These are phyloP conservation scores for Glaciozyma martinii DNA, from an alignment of 768 basidiomycete species.

Conservation along the genomic window DNA sequence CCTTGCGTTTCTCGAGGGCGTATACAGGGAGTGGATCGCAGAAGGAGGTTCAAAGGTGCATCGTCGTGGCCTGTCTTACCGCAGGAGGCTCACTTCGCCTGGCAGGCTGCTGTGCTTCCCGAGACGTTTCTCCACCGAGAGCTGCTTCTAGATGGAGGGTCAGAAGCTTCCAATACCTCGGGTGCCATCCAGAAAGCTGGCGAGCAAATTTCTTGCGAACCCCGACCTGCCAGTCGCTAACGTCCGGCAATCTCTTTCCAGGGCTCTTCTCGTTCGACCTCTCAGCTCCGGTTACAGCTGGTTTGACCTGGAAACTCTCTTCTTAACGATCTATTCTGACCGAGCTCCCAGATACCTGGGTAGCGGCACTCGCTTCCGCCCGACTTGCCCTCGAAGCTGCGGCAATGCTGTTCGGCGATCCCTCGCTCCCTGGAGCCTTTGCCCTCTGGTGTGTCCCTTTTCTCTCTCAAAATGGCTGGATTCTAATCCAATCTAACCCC, in stretches of 20 bases:
- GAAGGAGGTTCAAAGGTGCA: constrained; percentile 36
- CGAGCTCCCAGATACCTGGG: constrained; percentile 35
- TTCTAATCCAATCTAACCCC: not conserved
- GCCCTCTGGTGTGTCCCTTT: constrained; percentile 10
- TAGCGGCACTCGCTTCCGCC: constrained; percentile 37
- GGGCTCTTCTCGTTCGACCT: constrained; percentile 40
- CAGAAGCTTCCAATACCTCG: constrained; percentile 8
- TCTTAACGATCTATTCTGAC: no score
- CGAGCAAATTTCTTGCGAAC: not conserved
- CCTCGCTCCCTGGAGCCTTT: not conserved
- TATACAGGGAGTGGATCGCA: constrained; percentile 37
- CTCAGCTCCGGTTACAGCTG: constrained; percentile 37
- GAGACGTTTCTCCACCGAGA: constrained; percentile 38
- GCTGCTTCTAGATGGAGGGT: constrained; percentile 17
- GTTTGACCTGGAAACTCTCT: constrained; percentile 17
- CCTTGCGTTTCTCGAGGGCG: constrained; percentile 35
- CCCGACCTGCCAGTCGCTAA: not conserved
- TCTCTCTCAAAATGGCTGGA: not conserved
- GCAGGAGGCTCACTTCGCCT: no score
- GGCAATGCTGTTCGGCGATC: constrained; percentile 2
- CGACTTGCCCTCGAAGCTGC: constrained; percentile 37
- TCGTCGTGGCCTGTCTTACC: not conserved
- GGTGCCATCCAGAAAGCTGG: constrained; percentile 33
- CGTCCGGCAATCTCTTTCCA: constrained; percentile 26
- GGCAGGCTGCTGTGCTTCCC: constrained; percentile 38